A percentile compares a stretch with the other conserved stretches of the same genome.
phyloP scores from a whole-genome alignment of 768 basidiomycete genomes.

The Coprinellus micaceus region DNA sequence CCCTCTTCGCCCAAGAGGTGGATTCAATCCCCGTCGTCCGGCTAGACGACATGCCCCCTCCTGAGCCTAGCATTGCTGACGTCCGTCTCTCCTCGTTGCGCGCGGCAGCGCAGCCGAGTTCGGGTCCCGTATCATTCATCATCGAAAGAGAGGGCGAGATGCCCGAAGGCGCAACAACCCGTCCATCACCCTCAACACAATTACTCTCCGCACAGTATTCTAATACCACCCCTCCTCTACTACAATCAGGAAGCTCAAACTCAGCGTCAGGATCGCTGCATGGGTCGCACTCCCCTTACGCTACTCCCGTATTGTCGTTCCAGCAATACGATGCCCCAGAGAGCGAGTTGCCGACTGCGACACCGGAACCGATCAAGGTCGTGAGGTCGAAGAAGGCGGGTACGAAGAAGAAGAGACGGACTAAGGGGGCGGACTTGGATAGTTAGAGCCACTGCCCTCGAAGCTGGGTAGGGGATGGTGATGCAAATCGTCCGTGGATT shows the following conservation, averaged over 20 bases:
- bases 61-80: conserved; percentile 28
- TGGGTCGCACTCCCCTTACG: not conserved
- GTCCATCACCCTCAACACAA: conserved; percentile 11
- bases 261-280: not conserved
- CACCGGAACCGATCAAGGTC: conserved; percentile 74
- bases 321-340: conserved; percentile 52
- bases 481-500: not conserved
- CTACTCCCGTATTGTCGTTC: conserved; percentile 34
- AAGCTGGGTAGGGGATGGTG: not conserved
- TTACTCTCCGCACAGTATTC: no score
- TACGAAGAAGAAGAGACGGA: conserved; percentile 64
- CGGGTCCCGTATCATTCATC: conserved; percentile 43
- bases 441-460: not conserved
- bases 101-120: conserved; percentile 35
- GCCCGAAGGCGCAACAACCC: conserved; percentile 54
- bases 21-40: conserved; percentile 90
- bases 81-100: conserved; percentile 44
- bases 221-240: no score
- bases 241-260: no score
- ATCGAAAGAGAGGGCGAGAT: conserved; percentile 84
- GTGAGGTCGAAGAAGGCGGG: conserved; percentile 65
- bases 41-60: conserved; percentile 67
- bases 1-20: conserved; percentile 51
- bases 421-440: conserved; percentile 17
- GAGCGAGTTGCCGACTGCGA: conserved; percentile 41